Base-by-base conservation (phyloP, 768 basidiomycete genomes). In the Lentinula aciculospora region DNA sequence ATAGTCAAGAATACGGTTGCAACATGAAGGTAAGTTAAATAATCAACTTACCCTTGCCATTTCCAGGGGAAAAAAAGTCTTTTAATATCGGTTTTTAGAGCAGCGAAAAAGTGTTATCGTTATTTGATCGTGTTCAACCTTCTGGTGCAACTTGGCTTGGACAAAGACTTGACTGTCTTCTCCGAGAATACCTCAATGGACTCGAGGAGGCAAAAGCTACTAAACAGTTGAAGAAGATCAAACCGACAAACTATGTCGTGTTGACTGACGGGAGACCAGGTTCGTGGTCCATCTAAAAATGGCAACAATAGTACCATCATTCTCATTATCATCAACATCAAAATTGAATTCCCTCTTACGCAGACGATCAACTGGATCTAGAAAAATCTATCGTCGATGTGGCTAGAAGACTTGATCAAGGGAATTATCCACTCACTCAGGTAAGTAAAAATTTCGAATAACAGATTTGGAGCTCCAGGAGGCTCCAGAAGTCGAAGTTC, bases 231-330 rank as follows among this genome's bases (percentile, higher is more conserved):
- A 63, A 65, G 42, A 59, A 61, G 10, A 73, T 83, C 13, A 86
- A 83, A 61, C 81, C 81, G 0, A 66, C 83, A 23, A 86, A 85
- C 61, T 78, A 76, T 48, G 76, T 88, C 10, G 69, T 87, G 27
- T 74, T 88, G 36, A 87, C 85, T 0, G 86, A 87, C 61, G 85
- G 85, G n/a, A 75, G 68, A 3, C 76, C 85, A 1, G 79, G 84
- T 85, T 56, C 61, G 81, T 67, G 23, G 29, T 54, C n/a, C n/a
- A n/a, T n/a, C n/a, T n/a, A n/a, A n/a, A n/a, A n/a, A n/a, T n/a
- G n/a, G n/a, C n/a, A n/a, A n/a, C n/a, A n/a, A n/a, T n/a, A n/a
- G n/a, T n/a, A n/a, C n/a, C n/a, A n/a, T n/a, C n/a, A n/a, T n/a
- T n/a, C n/a, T n/a, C n/a, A n/a, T n/a, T n/a, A n/a, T n/a, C n/a